A percentile compares a stretch with the other conserved stretches of the same genome.
These are phyloP conservation scores for Pyrrhoderma noxium DNA, from an alignment of 1,284 basidiomycete species.

Conservation along the genomic window DNA sequence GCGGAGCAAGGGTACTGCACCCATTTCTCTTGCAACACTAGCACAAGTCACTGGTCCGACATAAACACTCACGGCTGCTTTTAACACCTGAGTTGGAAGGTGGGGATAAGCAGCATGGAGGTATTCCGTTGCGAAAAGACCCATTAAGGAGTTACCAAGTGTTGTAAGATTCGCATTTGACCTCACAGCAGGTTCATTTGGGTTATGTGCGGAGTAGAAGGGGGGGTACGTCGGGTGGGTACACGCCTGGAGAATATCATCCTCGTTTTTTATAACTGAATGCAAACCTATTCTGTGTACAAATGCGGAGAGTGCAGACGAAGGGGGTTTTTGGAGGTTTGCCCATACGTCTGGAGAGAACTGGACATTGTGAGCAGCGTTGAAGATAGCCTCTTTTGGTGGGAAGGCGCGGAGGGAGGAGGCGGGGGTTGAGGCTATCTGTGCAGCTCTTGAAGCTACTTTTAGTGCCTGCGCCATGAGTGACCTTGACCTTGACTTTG, in stretches of 20 bases:
- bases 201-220: slow-evolving; percentile 48
- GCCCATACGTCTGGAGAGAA: slow-evolving; percentile 67
- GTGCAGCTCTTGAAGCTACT: slow-evolving; percentile 51
- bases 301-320: slow-evolving; percentile 66
- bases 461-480: slow-evolving; percentile 25
- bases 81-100: slow-evolving; percentile 84
- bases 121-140: slow-evolving; percentile 86
- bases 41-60: slow-evolving; percentile 83
- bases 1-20: slow-evolving; percentile 56
- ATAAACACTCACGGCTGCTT: slow-evolving; percentile 85
- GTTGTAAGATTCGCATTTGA: slow-evolving; percentile 76
- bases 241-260: slow-evolving; percentile 62
- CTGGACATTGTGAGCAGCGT: slow-evolving; percentile 22
- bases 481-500: background rate
- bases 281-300: slow-evolving; percentile 67
- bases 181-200: slow-evolving; percentile 42
- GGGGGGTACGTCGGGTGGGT: slow-evolving; percentile 74
- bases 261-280: slow-evolving; percentile 40
- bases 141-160: slow-evolving; percentile 87
- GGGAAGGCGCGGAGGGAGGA: slow-evolving; percentile 51
- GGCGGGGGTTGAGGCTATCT: slow-evolving; percentile 48
- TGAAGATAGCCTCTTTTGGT: slow-evolving; percentile 49
- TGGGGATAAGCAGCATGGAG: slow-evolving; percentile 82
- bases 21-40: slow-evolving; percentile 79
- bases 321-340: slow-evolving; percentile 63